Evolutionary conservation across 2,329 filamentous ascomycete genomes (phyloP).

Genomic region (Penicillium oxalicum): DNA sequence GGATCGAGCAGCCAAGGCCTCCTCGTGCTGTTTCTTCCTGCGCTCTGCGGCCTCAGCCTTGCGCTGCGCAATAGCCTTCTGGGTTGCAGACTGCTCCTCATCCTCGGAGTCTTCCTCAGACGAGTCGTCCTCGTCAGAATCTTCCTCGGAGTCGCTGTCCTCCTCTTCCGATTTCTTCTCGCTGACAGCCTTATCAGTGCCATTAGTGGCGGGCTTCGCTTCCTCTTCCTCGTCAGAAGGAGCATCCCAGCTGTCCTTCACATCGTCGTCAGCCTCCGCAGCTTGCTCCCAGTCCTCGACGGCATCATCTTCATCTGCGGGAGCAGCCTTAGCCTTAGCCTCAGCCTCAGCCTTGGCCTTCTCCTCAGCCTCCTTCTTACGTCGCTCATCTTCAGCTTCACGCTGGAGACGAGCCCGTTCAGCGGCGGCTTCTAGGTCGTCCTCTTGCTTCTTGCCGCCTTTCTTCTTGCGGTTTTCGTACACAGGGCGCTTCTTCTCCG

Average conservation of each 20-base stretch:
- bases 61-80: conserved; percentile 65
- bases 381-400: conserved; percentile 50
- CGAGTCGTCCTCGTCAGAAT: conserved; percentile 34
- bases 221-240: conserved; percentile 55
- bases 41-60: conserved; percentile 87
- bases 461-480: conserved; percentile 74
- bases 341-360: conserved; percentile 71
- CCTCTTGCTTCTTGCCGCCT: conserved; percentile 57
- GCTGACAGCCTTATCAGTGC: background rate
- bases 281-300: conserved; percentile 81
- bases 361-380: conserved; percentile 64
- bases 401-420: conserved; percentile 42
- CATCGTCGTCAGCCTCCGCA: conserved; percentile 65
- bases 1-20: conserved; percentile 81
- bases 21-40: conserved; percentile 83
- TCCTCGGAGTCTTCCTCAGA: conserved; percentile 55
- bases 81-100: conserved; percentile 65
- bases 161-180: conserved; percentile 28
- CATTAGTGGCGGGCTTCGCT: conserved; percentile 31
- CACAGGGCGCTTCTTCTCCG: conserved; percentile 69
- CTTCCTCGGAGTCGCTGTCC: conserved; percentile 20
- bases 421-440: conserved; percentile 48
- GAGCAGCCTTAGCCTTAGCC: conserved; percentile 53
- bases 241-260: conserved; percentile 95
- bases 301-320: conserved; percentile 47